Conservation (phyloP, 2,329 filamentous ascomycete genomes). For the Grosmannia huntii region DNA sequence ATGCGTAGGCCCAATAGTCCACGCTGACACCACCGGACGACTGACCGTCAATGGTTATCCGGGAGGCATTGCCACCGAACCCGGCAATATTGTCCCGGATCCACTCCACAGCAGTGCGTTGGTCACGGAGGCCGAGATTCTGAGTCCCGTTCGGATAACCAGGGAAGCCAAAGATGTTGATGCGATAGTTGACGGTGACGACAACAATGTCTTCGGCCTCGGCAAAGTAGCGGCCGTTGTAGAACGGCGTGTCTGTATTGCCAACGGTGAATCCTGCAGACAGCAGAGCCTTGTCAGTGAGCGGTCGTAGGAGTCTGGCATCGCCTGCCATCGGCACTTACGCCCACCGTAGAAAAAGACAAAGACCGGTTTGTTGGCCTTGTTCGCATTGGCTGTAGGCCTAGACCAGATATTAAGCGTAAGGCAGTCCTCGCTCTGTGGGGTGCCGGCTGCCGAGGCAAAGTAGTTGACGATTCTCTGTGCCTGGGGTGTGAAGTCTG, state of each 20-base stretch:
- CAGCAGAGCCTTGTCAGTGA: too few relatives aligned
- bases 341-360: constrained; percentile 26
- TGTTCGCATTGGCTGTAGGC: constrained; percentile 4
- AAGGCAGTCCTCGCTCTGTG: constrained; percentile 24
- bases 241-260: constrained; percentile 24
- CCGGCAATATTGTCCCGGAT: constrained; percentile 28
- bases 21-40: constrained; percentile 26
- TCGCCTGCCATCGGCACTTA: neutral
- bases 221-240: constrained; percentile 30
- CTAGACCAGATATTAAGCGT: constrained; percentile 26
- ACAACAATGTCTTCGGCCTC: constrained; percentile 30
- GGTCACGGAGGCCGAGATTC: constrained; percentile 36
- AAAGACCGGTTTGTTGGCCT: constrained; percentile 20
- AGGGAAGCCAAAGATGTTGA: constrained; percentile 30
- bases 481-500: constrained; percentile 18
- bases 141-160: constrained; percentile 16
- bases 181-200: constrained; percentile 33
- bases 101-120: constrained; percentile 37
- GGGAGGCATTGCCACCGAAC: constrained; percentile 31
- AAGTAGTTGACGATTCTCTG: constrained; percentile 16
- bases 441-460: constrained; percentile 12
- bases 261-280: constrained; percentile 14
- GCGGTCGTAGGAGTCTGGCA: too few relatives aligned
- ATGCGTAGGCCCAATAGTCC: constrained; percentile 37
- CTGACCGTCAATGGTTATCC: constrained; percentile 30